These are phyloP conservation scores for Acer yangbiense DNA, from an alignment of 345 rosid species.

Conservation along the genomic window DNA sequence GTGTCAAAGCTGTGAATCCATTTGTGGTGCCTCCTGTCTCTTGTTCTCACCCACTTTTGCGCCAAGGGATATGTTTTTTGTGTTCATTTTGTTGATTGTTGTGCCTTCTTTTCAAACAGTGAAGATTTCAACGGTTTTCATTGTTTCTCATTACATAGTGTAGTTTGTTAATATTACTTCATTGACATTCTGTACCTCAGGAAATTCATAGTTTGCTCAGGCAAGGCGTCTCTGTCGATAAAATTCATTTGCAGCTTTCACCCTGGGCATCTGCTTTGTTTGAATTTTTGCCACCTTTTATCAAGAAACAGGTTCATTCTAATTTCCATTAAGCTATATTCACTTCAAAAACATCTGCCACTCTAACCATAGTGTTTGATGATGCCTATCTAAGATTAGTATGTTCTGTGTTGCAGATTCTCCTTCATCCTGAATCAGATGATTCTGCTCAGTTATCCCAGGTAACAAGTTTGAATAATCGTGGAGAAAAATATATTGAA, in stretches of 20 bases:
- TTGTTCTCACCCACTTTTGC: neutral
- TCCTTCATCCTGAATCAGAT: conserved; percentile 93
- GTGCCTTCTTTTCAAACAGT: neutral
- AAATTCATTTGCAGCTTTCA: conserved; percentile 84
- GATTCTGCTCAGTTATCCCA: conserved; percentile 99
- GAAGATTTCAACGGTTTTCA: neutral
- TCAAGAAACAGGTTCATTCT: conserved; percentile 85
- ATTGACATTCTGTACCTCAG: conserved; percentile 41
- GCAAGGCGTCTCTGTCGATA: conserved; percentile 69
- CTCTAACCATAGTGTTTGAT: conserved; percentile 9
- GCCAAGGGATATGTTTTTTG: neutral
- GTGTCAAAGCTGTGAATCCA: neutral
- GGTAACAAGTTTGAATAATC: conserved; percentile 45
- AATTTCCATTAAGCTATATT: conserved; percentile 18
- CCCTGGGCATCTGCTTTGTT: conserved; percentile 98
- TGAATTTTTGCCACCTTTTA: conserved; percentile 87
- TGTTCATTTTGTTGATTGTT: neutral
- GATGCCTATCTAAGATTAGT: conserved; percentile 23
- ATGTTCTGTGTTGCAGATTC: conserved; percentile 63
- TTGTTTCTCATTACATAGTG: conserved; percentile 4
- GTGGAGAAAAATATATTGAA: conserved; percentile 4
- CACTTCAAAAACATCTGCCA: neutral
- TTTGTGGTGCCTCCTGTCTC: conserved; percentile 13
- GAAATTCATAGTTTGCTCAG: conserved; percentile 80
- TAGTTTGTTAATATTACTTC: neutral